Evolutionary conservation across 805 yeast species (phyloP), one percentile per base, ranked within the genome.

Genomic region (Debaryomyces tyrocola): DNA sequence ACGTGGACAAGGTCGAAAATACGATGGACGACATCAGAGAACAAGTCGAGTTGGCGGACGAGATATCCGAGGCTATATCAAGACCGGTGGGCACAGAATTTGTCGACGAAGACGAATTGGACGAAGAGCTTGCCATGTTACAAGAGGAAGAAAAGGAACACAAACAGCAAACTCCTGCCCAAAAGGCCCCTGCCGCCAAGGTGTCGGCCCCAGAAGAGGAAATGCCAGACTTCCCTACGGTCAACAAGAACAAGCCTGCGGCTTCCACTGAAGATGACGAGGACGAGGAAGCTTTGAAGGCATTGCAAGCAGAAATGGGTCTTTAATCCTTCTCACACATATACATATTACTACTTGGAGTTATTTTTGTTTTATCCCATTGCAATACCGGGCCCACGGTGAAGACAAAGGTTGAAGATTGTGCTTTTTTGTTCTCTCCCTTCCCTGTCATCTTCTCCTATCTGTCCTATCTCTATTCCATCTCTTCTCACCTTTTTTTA

Each of bases 1-100:
- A 94, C 64, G 90, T 94, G 50, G 99, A 94, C 68, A 91, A 90
- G 74, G 97, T 94, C 37, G 99, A 94, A 64, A 87, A 85, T 57
- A 92, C 97, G 7, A 92, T 94, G 98, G 99, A 94, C 66, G 96
- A 92, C 51, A 90, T 95, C 52, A 82, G 98, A 57, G 99, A 94
- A 64, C 98, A 94, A 69, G 95, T 92, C 43, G 97, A 92, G 59
- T 75, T 89, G 59, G 87, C 96, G 37, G 97, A 90, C 55, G 99
- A 94, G 74, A 90, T 94, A 45, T 85, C 95, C 41, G 97, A 94
- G 47, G 98, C 99, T 34, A 90, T 94, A 48, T 86, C 96, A 41
- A 82, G 96, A 70, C 97, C 99, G 5, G 79, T 94, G 54, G 95
- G 95, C 45, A 77, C 77, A 43, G 96, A 89, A 47, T 84, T 79